phyloP scores from a whole-genome alignment of 306 rosid genomes.

The Alnus glutinosa region DNA sequence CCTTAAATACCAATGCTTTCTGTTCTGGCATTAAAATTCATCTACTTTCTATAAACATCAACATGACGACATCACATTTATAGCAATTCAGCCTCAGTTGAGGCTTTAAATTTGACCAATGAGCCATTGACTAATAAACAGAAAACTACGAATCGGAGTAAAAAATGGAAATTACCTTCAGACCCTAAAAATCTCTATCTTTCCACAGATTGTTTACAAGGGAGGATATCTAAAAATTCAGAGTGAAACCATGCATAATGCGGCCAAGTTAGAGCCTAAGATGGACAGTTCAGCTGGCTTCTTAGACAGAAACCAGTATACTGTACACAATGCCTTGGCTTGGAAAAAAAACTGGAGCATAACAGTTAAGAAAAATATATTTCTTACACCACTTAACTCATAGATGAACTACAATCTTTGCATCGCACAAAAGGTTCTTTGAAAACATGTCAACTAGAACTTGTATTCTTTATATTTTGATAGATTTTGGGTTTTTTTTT shows the following conservation, averaged over 20 bases:
- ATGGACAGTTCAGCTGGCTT: not conserved
- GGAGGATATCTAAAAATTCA: not conserved
- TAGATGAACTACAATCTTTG: not conserved
- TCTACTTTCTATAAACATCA: not conserved
- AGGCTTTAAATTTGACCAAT: not conserved
- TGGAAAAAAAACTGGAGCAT: not conserved
- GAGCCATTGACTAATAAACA: not conserved
- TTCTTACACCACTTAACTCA: no score
- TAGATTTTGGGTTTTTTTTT: no score
- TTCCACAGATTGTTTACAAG: no score
- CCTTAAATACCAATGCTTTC: not conserved
- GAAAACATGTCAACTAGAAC: not conserved
- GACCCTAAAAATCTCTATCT: not conserved
- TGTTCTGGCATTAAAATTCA: not conserved
- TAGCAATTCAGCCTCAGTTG: not conserved
- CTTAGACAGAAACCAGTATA: not conserved
- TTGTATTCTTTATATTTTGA: not conserved
- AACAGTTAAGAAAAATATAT: not conserved
- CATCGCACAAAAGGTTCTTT: not conserved
- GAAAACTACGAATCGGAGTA: not conserved
- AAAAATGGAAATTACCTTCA: not conserved
- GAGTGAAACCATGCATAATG: not conserved
- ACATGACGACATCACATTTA: not conserved
- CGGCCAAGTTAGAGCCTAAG: not conserved
- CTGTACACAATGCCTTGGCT: not conserved